Percentiles rank a stretch among this genome's conserved stretches.
Evolutionary conservation across 352 stramenopile genomes (phyloP).

Genomic region (Phytopythium cucurbitacearum): DNA sequence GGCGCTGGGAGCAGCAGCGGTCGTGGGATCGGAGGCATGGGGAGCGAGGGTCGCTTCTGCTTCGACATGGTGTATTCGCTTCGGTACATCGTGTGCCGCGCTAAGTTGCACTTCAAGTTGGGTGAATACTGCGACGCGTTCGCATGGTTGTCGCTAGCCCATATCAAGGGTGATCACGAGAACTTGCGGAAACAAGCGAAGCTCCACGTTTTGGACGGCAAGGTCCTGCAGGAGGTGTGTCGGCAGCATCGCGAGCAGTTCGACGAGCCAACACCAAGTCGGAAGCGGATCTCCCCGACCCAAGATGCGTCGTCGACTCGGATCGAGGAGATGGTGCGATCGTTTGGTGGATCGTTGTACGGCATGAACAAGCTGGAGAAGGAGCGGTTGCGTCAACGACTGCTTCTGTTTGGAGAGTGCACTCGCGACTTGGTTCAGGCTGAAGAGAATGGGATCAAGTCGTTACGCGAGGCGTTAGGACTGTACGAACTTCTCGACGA

Average conservation of each 20-base stretch:
- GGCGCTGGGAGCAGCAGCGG: constrained; percentile 58
- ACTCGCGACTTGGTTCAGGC: constrained; percentile 36
- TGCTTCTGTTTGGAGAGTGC: constrained; percentile 48
- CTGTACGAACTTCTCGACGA: constrained; percentile 71
- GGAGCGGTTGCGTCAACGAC: constrained; percentile 36
- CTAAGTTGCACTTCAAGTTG: constrained; percentile 57
- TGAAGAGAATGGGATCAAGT: constrained; percentile 45
- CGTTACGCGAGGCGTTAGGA: constrained; percentile 67
- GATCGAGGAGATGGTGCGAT: constrained; percentile 49
- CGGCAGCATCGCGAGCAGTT: constrained; percentile 48
- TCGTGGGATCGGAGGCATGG: constrained; percentile 62
- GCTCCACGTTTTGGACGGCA: constrained; percentile 63
- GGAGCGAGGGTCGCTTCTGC: constrained; percentile 69
- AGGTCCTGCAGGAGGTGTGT: constrained; percentile 48
- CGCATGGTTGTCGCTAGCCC: constrained; percentile 70
- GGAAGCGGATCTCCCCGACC: neutral
- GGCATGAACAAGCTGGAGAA: constrained; percentile 61
- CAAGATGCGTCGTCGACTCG: constrained; percentile 23
- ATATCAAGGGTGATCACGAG: constrained; percentile 74
- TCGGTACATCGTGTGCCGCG: constrained; percentile 62
- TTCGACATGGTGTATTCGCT: constrained; percentile 81
- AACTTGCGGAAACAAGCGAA: constrained; percentile 63
- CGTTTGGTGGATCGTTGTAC: constrained; percentile 61
- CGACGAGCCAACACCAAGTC: neutral
- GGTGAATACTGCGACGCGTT: constrained; percentile 53